These are phyloP conservation scores for Polygonum maritimum DNA, from an alignment of 148 eudicot genomes.

Conservation along the genomic window DNA sequence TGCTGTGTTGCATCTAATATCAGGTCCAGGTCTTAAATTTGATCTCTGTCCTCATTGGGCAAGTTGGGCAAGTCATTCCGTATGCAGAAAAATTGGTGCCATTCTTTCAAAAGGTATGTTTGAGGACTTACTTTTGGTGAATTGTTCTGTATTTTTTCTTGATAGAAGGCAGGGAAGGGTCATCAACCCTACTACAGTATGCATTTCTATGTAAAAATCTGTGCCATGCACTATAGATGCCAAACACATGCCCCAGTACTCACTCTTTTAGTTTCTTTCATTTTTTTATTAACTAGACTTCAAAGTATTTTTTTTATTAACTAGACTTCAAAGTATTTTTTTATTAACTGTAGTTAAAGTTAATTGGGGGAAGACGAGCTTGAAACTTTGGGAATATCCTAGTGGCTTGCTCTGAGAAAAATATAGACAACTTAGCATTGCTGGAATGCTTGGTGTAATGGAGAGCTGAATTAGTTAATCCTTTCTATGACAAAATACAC, in stretches of 20 bases:
- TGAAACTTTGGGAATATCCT: background rate
- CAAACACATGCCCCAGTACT: no score
- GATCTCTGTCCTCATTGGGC: conserved; percentile 73
- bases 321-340: no score
- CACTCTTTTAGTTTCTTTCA: no score
- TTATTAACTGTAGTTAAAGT: no score
- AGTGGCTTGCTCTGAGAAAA: background rate
- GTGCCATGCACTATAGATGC: no score
- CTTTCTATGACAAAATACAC: background rate
- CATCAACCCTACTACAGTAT: no score
- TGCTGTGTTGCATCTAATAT: conserved; percentile 10
- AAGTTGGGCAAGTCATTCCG: conserved; percentile 59
- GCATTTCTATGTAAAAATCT: no score
- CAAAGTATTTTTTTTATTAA: no score
- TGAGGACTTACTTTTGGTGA: background rate
- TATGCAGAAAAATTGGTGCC: conserved; percentile 66
- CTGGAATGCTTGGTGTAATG: background rate
- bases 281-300: no score
- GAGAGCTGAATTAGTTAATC: background rate
- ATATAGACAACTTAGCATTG: background rate
- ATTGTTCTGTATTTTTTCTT: background rate
- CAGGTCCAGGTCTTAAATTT: conserved; percentile 97
- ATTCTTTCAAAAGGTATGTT: conserved; percentile 80
- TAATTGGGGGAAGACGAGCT: no score
- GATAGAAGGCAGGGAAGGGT: background rate